Evolutionary conservation across 768 basidiomycete species (phyloP), one percentile per base, ranked within the genome.

Genomic region (Gyrodon lividus): DNA sequence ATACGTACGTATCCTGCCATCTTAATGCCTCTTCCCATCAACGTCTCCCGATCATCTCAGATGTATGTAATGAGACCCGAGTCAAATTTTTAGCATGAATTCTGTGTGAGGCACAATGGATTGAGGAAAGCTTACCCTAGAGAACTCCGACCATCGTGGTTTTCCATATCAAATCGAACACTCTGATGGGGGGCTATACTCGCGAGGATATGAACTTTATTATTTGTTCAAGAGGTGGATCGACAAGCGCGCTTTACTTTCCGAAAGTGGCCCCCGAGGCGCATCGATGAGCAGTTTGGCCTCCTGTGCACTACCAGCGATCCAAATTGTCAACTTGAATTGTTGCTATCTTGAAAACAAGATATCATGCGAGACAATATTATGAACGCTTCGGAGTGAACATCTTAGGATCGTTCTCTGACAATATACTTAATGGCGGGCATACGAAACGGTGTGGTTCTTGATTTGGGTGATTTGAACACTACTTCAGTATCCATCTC

Each of bases 241-340:
- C 48, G 48, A 54, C 48, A 45, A 35, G 45, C 48, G 43, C 43
- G 52, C 43, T 38, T 8, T 35, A 22, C 1, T 41, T 58, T 43
- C 58, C 46, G 39, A 59, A 71, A 56, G 7, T 38, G 33, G 59
- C 3, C 20, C 45, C 55, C 56, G 59, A 62, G 59, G 59, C 34
- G 51, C 57, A 71, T 70, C 69, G 68, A 69, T 69, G 63, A 69
- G 59, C 43, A 50, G 55, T 46, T 46, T n/a, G n/a, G n/a, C n/a
- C n/a, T n/a, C n/a, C n/a, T n/a, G 50, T 54, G 45, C n/a, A n/a
- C n/a, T 40, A 50, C 37, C 26, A 40, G 46, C 45, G 42, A 46
- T 51, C 43, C 40, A 20, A 43, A 52, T 57, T 48, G 22, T 38
- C 44, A 54, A 50, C 49, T 42, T 50, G 13, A n/a, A n/a, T n/a